phyloP scores from a whole-genome alignment of 257 asterid genomes.

The Cruciata laevipes region DNA sequence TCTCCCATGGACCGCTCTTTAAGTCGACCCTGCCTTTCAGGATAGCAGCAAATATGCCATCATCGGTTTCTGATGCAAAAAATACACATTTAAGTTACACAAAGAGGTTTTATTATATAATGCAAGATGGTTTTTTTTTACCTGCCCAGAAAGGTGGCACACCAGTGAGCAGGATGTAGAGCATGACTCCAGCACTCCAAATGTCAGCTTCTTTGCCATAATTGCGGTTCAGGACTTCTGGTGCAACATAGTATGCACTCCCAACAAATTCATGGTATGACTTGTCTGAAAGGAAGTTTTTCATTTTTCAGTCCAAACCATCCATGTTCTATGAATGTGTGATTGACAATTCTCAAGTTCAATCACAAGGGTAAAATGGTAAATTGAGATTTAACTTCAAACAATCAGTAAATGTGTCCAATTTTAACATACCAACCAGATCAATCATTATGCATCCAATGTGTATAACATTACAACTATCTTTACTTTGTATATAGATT shows the following conservation, averaged over 20 bases:
- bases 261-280: conserved; percentile 68
- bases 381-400: too few relatives aligned
- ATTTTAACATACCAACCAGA: too few relatives aligned
- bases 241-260: conserved; percentile 86
- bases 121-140: conserved; percentile 18
- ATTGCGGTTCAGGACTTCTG: conserved; percentile 62
- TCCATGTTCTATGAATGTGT: too few relatives aligned
- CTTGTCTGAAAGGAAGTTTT: conserved; percentile 43
- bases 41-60: conserved; percentile 63
- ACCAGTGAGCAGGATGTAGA: conserved; percentile 74
- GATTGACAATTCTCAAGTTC: background rate
- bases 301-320: background rate
- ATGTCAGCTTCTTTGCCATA: conserved; percentile 76
- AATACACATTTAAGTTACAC: background rate
- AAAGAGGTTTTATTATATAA: background rate
- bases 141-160: conserved; percentile 95
- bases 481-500: too few relatives aligned
- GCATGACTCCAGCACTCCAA: conserved; percentile 90
- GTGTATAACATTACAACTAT: too few relatives aligned
- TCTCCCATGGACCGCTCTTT: conserved; percentile 66
- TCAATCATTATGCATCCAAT: background rate
- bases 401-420: background rate
- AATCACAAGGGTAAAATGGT: background rate
- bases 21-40: conserved; percentile 58
- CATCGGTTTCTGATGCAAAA: conserved; percentile 45